Evolutionary conservation across 345 rosid genomes (phyloP).

Genomic region (Ricinus communis): DNA sequence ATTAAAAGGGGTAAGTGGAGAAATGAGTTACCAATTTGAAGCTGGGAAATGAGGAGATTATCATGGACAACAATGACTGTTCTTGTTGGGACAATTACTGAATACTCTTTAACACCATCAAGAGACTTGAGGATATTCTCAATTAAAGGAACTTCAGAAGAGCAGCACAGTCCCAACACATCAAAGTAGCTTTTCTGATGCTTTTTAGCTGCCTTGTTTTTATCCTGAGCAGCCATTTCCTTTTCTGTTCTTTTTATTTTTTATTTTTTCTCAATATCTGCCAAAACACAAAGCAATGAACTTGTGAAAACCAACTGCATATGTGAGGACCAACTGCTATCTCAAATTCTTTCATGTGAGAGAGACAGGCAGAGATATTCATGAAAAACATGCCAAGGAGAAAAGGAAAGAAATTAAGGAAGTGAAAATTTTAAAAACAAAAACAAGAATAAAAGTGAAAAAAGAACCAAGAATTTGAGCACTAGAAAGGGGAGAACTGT

Average conservation of each 20-base stretch:
- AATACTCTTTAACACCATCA: conserved; percentile 61
- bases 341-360: background rate
- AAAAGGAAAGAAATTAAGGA: background rate
- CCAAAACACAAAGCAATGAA: background rate
- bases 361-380: background rate
- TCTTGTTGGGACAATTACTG: conserved; percentile 72
- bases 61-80: conserved; percentile 95
- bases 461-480: no score
- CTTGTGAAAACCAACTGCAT: background rate
- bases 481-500: no score
- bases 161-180: conserved; percentile 80
- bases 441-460: background rate
- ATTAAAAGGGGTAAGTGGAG: no score
- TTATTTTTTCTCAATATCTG: background rate
- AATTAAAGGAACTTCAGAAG: conserved; percentile 78
- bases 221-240: background rate
- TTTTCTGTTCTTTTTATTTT: no score
- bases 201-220: conserved; percentile 22
- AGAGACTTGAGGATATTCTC: conserved; percentile 63
- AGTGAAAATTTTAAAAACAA: background rate
- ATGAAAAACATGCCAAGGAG: background rate
- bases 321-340: background rate
- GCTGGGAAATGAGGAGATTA: conserved; percentile 54
- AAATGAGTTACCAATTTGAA: conserved; percentile 60
- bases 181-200: conserved; percentile 80